phyloP scores from a whole-genome alignment of 106 monocot genomes.

The Acorus calamus region DNA sequence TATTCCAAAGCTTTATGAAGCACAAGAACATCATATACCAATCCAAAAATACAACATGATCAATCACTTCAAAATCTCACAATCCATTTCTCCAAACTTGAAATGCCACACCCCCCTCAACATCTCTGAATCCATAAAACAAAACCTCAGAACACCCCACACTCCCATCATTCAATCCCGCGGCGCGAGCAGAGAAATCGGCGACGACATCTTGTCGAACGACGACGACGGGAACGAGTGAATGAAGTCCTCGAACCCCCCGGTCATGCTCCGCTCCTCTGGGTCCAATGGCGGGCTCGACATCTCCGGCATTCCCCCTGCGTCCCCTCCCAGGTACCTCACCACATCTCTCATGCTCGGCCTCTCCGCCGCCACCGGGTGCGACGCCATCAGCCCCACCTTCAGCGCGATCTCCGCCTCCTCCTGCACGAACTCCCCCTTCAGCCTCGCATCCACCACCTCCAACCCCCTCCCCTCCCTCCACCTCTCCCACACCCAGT shows the following conservation, averaged over 20 bases:
- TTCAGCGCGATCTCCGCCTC: conserved; percentile 41
- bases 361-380: conserved; percentile 26
- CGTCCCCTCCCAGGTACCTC: conserved; percentile 39
- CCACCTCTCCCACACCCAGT: conserved; percentile 53
- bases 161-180: too few relatives aligned
- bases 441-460: conserved; percentile 42
- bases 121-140: too few relatives aligned
- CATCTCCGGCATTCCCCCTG: conserved; percentile 28
- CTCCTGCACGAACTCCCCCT: conserved; percentile 18
- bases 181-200: too few relatives aligned
- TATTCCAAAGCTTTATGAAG: too few relatives aligned
- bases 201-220: conserved; percentile 21
- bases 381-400: conserved; percentile 65
- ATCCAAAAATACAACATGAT: too few relatives aligned
- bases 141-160: too few relatives aligned
- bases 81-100: too few relatives aligned
- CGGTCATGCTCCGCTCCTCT: conserved; percentile 9
- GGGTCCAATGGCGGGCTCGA: conserved; percentile 13
- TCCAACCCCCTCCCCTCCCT: conserved; percentile 18
- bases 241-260: conserved; percentile 49
- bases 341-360: conserved; percentile 73
- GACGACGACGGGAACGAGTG: conserved; percentile 58
- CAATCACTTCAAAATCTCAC: too few relatives aligned
- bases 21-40: too few relatives aligned
- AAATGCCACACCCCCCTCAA: too few relatives aligned